These are phyloP conservation scores for Pilasporangium apinafurcum DNA, from an alignment of 352 stramenopile genomes.

Conservation along the genomic window DNA sequence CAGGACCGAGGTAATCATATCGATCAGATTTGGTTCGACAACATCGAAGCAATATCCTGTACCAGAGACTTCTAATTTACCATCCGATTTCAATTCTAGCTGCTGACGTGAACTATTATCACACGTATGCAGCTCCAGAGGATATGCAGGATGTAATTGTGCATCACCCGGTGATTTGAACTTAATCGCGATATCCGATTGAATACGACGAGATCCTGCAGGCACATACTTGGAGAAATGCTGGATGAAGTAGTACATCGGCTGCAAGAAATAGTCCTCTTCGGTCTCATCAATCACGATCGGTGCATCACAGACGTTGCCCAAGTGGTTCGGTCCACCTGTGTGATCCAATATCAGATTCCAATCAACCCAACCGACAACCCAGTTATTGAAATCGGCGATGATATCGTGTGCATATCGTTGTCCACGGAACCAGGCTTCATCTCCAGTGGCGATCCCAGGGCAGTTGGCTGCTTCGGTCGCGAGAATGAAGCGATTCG, in stretches of 20 bases:
- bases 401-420: constrained; percentile 89
- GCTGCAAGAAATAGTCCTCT: constrained; percentile 69
- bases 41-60: constrained; percentile 57
- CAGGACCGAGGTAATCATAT: too few relatives aligned
- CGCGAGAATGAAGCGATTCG: constrained; percentile 54
- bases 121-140: constrained; percentile 46
- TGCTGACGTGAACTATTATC: constrained; percentile 62
- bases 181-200: constrained; percentile 33
- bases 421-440: constrained; percentile 82
- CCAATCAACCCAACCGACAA: constrained; percentile 90
- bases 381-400: constrained; percentile 85
- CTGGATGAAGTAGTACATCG: constrained; percentile 90
- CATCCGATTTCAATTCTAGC: constrained; percentile 47
- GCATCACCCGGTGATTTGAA: constrained; percentile 55
- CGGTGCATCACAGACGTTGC: constrained; percentile 70
- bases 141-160: constrained; percentile 58
- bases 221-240: constrained; percentile 88
- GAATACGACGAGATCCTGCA: constrained; percentile 60
- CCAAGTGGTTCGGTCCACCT: constrained; percentile 86
- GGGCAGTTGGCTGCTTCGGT: constrained; percentile 78
- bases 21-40: constrained; percentile 23
- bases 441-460: constrained; percentile 37
- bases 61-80: constrained; percentile 61
- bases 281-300: constrained; percentile 73
- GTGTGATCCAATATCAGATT: constrained; percentile 86